These are phyloP conservation scores for Massarina eburnea DNA, from an alignment of 2,329 filamentous ascomycete genomes.

Conservation along the genomic window DNA sequence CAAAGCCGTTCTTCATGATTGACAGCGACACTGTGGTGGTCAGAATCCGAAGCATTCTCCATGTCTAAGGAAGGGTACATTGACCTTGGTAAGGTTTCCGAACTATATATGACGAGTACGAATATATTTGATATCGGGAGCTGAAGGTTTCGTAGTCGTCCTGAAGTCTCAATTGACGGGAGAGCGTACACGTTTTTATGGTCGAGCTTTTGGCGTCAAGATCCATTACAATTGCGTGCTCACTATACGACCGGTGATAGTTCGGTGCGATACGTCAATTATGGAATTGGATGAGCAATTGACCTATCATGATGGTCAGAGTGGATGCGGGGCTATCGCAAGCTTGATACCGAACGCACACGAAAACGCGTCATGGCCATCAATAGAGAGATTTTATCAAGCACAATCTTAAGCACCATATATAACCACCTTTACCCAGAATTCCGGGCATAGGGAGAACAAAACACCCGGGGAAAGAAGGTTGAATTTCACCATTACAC, in stretches of 20 bases:
- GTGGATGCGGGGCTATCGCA: neutral
- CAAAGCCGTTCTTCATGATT: conserved; percentile 15
- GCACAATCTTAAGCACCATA: no score
- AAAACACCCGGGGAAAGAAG: no score
- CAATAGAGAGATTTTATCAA: no score
- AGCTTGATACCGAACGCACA: no score
- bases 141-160: neutral
- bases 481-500: no score
- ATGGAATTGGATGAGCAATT: neutral
- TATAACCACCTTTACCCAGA: no score
- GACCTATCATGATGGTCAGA: neutral
- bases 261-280: neutral
- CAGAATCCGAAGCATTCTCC: conserved; percentile 10
- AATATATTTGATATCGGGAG: neutral
- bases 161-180: no score
- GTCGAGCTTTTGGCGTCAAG: conserved; percentile 8
- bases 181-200: neutral
- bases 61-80: conserved; percentile 21
- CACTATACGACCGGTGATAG: no score
- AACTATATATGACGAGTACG: conserved; percentile 10
- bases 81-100: conserved; percentile 19
- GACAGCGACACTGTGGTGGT: conserved; percentile 11
- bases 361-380: no score
- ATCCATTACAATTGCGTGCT: conserved; percentile 12
- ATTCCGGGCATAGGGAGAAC: no score